A percentile compares a stretch with the other conserved stretches of the same genome.
phyloP scores from a whole-genome alignment of 1,284 basidiomycete species.

The Vanrija sp. region DNA sequence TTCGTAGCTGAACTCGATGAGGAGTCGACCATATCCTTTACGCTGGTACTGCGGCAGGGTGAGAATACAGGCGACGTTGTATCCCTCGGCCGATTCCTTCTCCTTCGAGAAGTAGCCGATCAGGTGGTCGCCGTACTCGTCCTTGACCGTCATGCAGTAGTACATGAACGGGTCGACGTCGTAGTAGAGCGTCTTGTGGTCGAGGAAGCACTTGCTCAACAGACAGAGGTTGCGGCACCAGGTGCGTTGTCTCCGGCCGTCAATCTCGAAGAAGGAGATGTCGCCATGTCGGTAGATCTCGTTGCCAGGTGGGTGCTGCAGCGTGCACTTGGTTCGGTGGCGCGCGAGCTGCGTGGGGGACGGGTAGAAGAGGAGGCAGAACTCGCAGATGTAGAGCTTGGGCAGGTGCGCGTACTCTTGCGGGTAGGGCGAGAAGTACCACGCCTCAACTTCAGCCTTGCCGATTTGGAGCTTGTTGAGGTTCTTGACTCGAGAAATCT shows the following conservation, averaged over 20 bases:
- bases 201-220: conserved; percentile 95
- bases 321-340: conserved; percentile 85
- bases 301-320: conserved; percentile 96
- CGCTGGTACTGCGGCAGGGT: conserved; percentile 97
- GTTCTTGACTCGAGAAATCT: conserved; percentile 97
- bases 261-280: conserved; percentile 97
- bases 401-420: conserved; percentile 96
- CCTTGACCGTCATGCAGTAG: conserved; percentile 94
- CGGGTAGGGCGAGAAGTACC: conserved; percentile 99
- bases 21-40: conserved; percentile 86
- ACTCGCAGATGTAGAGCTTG: conserved; percentile 95
- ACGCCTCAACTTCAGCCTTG: conserved; percentile 91
- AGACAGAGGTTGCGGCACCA: conserved; percentile 98
- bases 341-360: conserved; percentile 81
- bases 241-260: conserved; percentile 89
- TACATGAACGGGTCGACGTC: conserved; percentile 99
- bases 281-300: conserved; percentile 98
- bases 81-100: conserved; percentile 95
- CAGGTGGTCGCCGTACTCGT: conserved; percentile 85
- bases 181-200: conserved; percentile 99
- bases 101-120: conserved; percentile 99
- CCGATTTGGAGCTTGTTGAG: conserved; percentile 95
- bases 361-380: conserved; percentile 88
- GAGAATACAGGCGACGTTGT: conserved; percentile 98
- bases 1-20: conserved; percentile 99